Conservation (phyloP, 257 asterid genomes). For the Vinca minor region DNA sequence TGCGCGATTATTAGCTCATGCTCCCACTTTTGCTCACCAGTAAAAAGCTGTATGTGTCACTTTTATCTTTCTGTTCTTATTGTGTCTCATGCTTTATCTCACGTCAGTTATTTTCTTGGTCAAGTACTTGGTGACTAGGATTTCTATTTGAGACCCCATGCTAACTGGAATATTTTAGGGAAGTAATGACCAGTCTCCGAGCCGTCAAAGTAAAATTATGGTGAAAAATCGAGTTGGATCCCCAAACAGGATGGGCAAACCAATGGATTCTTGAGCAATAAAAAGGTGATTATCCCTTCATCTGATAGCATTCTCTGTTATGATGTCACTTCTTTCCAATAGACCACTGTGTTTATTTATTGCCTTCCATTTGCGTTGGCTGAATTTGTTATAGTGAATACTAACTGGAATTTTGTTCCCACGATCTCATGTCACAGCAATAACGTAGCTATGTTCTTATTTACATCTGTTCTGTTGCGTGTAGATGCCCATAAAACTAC, state of each 20-base stretch:
- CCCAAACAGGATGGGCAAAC: conserved; percentile 49
- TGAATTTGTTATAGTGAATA: neutral
- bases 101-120: neutral
- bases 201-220: conserved; percentile 48
- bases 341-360: neutral
- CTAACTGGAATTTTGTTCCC: neutral
- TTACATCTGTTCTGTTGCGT: neutral
- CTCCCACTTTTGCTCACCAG: neutral
- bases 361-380: neutral
- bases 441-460: neutral
- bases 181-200: conserved; percentile 62
- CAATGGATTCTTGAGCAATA: conserved; percentile 50
- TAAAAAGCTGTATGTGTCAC: neutral
- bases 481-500: neutral
- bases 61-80: neutral
- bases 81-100: neutral
- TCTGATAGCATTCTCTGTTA: neutral
- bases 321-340: neutral
- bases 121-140: neutral
- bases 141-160: conserved; percentile 7
- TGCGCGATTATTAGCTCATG: neutral
- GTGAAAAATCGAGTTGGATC: conserved; percentile 40
- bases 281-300: conserved; percentile 41
- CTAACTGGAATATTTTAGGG: conserved; percentile 44
- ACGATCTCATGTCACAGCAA: neutral